phyloP scores from a whole-genome alignment of 768 basidiomycete genomes.

The Boletus rex-veris region DNA sequence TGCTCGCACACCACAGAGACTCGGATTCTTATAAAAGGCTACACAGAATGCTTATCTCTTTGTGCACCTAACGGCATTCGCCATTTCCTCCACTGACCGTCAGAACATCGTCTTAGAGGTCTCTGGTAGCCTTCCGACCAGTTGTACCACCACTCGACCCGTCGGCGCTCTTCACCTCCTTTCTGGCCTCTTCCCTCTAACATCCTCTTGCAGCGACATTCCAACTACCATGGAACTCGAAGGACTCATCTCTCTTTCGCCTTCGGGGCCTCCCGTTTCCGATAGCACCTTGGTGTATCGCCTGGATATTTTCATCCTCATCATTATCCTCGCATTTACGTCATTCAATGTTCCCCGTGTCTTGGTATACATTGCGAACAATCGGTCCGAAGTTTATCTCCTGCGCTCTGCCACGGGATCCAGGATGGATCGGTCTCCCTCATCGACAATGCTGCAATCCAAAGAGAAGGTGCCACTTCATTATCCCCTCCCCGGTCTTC shows the following conservation, averaged over 20 bases:
- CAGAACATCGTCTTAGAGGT: neutral
- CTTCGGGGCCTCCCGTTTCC: no score
- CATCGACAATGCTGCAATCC: neutral
- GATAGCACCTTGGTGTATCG: constrained; percentile 23
- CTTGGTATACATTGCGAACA: constrained; percentile 46
- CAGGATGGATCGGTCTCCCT: neutral
- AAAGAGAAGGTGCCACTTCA: neutral
- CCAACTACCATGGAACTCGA: constrained; percentile 5
- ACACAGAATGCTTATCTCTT: neutral
- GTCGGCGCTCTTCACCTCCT: neutral
- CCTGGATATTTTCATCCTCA: constrained; percentile 44
- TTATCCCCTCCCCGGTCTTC: neutral
- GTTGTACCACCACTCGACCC: neutral
- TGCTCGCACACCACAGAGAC: neutral
- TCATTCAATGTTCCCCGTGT: constrained; percentile 46
- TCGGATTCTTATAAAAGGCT: neutral
- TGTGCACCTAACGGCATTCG: neutral
- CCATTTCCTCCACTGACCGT: no score
- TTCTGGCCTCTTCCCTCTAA: no score
- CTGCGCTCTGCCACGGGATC: constrained; percentile 28
- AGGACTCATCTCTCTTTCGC: neutral
- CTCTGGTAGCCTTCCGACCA: neutral
- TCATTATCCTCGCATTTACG: constrained; percentile 37
- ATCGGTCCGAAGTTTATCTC: constrained; percentile 46
- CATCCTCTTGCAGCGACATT: neutral